phyloP scores from a whole-genome alignment of 2,329 filamentous ascomycete genomes.

The Gremmenia infestans region DNA sequence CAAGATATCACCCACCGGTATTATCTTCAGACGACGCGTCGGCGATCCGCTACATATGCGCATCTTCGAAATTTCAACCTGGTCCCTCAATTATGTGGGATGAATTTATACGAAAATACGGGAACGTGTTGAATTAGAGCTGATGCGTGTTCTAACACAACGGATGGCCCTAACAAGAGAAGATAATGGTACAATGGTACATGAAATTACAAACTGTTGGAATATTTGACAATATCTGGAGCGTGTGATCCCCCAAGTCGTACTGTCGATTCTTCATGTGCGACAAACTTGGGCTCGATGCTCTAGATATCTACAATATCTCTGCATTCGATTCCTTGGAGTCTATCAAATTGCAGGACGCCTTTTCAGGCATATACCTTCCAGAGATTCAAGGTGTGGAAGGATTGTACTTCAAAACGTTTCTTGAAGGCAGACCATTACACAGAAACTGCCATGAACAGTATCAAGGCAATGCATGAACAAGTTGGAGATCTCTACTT shows the following conservation, averaged over 20 bases:
- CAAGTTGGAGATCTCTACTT: slow-evolving; percentile 83
- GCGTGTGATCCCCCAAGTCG: slow-evolving; percentile 81
- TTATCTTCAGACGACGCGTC: slow-evolving; percentile 64
- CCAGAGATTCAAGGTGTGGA: slow-evolving; percentile 84
- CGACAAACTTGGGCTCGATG: slow-evolving; percentile 59
- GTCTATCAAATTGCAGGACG: slow-evolving; percentile 68
- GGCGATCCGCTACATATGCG: slow-evolving; percentile 67
- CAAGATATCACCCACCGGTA: slow-evolving; percentile 55
- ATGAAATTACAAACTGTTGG: slow-evolving; percentile 75
- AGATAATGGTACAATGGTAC: slow-evolving; percentile 73
- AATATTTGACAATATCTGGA: slow-evolving; percentile 85
- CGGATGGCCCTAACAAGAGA: slow-evolving; percentile 73
- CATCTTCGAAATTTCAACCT: slow-evolving; percentile 77
- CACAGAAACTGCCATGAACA: slow-evolving; percentile 65
- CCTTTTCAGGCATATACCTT: slow-evolving; percentile 80
- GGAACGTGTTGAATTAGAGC: slow-evolving; percentile 74
- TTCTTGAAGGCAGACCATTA: slow-evolving; percentile 78
- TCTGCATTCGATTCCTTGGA: slow-evolving; percentile 73
- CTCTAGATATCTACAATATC: slow-evolving; percentile 83
- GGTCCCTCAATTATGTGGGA: slow-evolving; percentile 70
- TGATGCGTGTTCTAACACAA: slow-evolving; percentile 78
- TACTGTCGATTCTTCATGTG: slow-evolving; percentile 68
- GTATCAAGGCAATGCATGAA: slow-evolving; percentile 71
- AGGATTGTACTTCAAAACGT: slow-evolving; percentile 57
- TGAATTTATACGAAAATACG: slow-evolving; percentile 75